Percentiles rank a stretch among this genome's conserved stretches.
phyloP scores from a whole-genome alignment of 2,329 filamentous ascomycete genomes.

The Aspergillus sp. region DNA sequence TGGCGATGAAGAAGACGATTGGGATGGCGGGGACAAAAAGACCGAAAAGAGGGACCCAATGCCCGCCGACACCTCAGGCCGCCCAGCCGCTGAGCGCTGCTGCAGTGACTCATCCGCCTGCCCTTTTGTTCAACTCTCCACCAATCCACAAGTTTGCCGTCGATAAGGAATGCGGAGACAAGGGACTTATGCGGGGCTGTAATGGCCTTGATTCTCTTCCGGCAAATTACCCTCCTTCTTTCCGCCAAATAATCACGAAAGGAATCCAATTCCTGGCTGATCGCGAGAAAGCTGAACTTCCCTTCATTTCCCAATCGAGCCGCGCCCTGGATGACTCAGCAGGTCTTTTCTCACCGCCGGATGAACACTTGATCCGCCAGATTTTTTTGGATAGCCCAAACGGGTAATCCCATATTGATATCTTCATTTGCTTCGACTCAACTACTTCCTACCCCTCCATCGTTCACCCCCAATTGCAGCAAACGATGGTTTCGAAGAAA shows the following conservation, averaged over 20 bases:
- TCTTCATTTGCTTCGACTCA: conserved; percentile 32
- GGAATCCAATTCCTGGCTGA: too few species aligned
- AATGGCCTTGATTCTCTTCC: too few species aligned
- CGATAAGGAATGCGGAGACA: too few species aligned
- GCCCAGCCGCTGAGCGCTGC: background rate
- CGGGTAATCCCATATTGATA: conserved; percentile 10
- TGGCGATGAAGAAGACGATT: too few species aligned
- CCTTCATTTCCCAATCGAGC: background rate
- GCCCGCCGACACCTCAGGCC: background rate
- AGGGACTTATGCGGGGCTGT: too few species aligned
- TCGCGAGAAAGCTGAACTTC: too few species aligned
- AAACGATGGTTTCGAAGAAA: conserved; percentile 54
- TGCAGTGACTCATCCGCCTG: conserved; percentile 6
- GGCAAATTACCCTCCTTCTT: too few species aligned
- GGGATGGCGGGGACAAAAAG: background rate
- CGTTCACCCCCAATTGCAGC: background rate
- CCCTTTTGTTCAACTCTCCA: background rate
- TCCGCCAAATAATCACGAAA: too few species aligned
- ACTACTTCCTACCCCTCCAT: conserved; percentile 25
- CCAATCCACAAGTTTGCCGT: too few species aligned
- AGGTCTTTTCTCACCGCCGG: conserved; percentile 3
- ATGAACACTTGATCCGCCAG: conserved; percentile 15
- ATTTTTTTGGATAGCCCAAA: conserved; percentile 8
- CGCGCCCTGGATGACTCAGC: too few species aligned
- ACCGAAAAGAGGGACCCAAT: background rate